Conservation (phyloP, 2,329 filamentous ascomycete genomes). For the Bipolaris cookei region DNA sequence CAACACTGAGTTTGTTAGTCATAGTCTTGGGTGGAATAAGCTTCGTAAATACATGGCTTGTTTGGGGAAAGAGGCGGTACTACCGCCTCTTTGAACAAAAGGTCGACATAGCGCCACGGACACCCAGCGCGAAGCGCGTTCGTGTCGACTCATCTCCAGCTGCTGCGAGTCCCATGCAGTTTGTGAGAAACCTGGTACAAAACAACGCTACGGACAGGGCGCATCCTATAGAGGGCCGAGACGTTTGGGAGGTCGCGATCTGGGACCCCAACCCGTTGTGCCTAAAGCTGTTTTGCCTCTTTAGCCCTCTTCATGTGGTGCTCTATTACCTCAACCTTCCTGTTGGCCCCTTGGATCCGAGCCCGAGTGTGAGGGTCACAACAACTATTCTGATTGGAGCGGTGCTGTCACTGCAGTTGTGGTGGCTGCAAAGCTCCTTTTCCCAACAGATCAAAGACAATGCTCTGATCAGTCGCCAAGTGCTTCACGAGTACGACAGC, state of each 20-base stretch:
- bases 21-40: constrained; percentile 72
- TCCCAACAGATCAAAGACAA: constrained; percentile 85
- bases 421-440: constrained; percentile 75
- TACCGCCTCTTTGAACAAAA: constrained; percentile 91
- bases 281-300: constrained; percentile 82
- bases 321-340: constrained; percentile 90
- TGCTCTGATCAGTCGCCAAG: constrained; percentile 84
- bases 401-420: constrained; percentile 78
- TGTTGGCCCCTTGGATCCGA: constrained; percentile 73
- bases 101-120: constrained; percentile 76
- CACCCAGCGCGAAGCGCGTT: constrained; percentile 86
- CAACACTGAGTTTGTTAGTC: constrained; percentile 72
- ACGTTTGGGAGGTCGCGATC: constrained; percentile 93
- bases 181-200: constrained; percentile 70
- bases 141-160: constrained; percentile 83
- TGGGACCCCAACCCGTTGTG: constrained; percentile 93
- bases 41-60: constrained; percentile 78
- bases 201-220: constrained; percentile 80
- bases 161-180: constrained; percentile 77
- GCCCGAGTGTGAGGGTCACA: constrained; percentile 84
- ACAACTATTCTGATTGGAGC: constrained; percentile 78
- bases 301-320: constrained; percentile 91
- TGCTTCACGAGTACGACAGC: constrained; percentile 92
- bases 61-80: constrained; percentile 78
- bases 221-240: constrained; percentile 78